Base-by-base conservation (phyloP, 352 stramenopile species). In the Pythium chondricola region DNA sequence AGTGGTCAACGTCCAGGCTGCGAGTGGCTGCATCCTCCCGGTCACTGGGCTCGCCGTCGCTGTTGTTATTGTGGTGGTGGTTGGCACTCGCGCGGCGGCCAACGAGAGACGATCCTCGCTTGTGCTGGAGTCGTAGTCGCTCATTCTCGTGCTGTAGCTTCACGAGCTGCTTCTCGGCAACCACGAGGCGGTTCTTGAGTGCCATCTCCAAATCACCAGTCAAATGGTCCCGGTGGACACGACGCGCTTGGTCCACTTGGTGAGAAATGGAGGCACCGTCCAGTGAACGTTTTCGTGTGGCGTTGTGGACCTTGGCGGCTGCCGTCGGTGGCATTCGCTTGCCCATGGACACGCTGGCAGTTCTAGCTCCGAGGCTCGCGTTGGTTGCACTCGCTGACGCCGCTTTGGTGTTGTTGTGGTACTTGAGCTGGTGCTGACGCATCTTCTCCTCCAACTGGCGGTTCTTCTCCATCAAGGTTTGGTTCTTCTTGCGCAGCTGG, bases 61-160 rank as follows among this genome's bases (percentile, higher is more conserved):
- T 63, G 47, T 27, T 20, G 22, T 20, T 72, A 53, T 76, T 71
- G 32, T 83, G 83, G 32, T 71, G 50, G 33, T 62, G 49, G 20
- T 39, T 43, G 4, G 40, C 35, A 30, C 46, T 56, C 24, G 18
- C 38, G 1, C 40, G 46, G 6, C 24, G 45, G 2, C 35, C 11
- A 9, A 30, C 38, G 18, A 44, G 21, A n/a, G 4, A 18, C 6
- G 49, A 40, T 37, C 20, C 14, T 26, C 20, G 2, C 20, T 16
- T 24, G 18, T 6, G 11, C 37, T 36, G 7, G 6, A 31, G 26
- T 17, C 71, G 63, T 6, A 93, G 59, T 27, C 74, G 57, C 22
- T 84, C 69, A 49, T 93, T 91, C 44, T 91, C 77, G 6, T 65
- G 62, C 40, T 87, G 76, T 4, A 91, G 43, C 39, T 78, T 84